Evolutionary conservation across 352 stramenopile genomes (phyloP), one percentile per base, ranked within the genome.

Genomic region (Peronospora tabacina): DNA sequence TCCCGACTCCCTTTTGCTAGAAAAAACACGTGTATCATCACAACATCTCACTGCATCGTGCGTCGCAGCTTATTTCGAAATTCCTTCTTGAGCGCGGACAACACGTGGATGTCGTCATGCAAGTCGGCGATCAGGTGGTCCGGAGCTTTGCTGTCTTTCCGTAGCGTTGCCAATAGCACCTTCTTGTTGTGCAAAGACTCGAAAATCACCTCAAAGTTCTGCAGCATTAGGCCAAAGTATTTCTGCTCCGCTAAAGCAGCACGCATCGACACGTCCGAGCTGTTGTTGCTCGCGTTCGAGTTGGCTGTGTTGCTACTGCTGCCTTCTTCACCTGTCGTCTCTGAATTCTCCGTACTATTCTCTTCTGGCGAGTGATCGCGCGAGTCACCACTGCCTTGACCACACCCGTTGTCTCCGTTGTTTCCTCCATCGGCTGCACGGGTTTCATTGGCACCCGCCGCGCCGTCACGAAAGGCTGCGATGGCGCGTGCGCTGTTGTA

Each of bases 111-210:
- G 43, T 87, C 79, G 40, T 87, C 75, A 43, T 87, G 75, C 46
- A 90, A 59, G 49, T 90, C 78, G 1, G 75, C 72, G 36, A 90
- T 81, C 30, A 90, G 41, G 35, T 87, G 75, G 44, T 87, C 78
- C 0, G 78, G 78, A 6, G 75, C 75, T 33, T 75, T 76, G 28
- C 46, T 59, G 52, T 90, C 78, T 46, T 85, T 90, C 7, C 76
- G 75, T 34, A 90, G 49, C 9, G 73, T 78, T 19, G 75, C 75
- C 10, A 90, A 45, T 13, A 90, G 64, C 47, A 87, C 71, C 50
- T 90, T 90, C 68, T 86, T 90, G 61, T 87, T 90, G 64, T 90
- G 75, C 22, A 90, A 59, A 47, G 73, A 86, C 58, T 90, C 79
- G 34, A 90, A 90, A 38, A 87, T 86, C 33, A 77, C 74, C 53